Percentiles rank a stretch among this genome's conserved stretches.
Conservation (phyloP, 306 rosid species). For the Cucumis sativus region DNA sequence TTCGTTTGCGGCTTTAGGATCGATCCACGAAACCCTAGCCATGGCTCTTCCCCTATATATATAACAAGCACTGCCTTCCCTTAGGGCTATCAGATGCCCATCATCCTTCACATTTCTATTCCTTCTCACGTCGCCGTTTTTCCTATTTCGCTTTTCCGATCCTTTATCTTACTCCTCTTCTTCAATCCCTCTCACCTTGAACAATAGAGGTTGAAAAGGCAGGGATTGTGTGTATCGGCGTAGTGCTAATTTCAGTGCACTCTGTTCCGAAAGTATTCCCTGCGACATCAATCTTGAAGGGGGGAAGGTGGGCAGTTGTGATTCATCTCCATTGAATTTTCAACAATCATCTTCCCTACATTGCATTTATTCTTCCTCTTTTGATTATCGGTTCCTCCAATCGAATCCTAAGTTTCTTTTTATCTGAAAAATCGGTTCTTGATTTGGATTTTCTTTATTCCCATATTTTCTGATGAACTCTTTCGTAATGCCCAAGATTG, state of each 20-base stretch:
- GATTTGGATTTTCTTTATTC: too few species aligned
- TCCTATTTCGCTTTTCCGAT: neutral
- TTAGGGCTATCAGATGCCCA: neutral
- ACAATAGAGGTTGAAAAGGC: neutral
- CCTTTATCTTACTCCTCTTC: neutral
- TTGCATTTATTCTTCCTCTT: neutral
- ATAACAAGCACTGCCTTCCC: neutral
- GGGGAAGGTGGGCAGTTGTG: conserved; percentile 16
- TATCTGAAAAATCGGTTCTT: too few species aligned
- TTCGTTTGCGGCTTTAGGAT: neutral
- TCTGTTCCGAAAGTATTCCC: conserved; percentile 11
- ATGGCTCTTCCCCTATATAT: neutral
- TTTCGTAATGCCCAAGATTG: too few species aligned
- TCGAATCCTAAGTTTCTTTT: neutral
- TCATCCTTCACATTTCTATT: too few species aligned
- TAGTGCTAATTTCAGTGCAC: conserved; percentile 9
- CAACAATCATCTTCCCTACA: conserved; percentile 14
- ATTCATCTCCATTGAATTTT: conserved; percentile 1
- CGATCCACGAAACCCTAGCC: neutral
- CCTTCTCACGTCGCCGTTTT: neutral
- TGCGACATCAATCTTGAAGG: neutral
- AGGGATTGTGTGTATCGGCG: conserved; percentile 17
- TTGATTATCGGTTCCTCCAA: neutral
- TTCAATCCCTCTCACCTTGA: neutral
- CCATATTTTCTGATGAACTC: too few species aligned